A percentile compares a stretch with the other conserved stretches of the same genome.
Evolutionary conservation across 2,329 filamentous ascomycete genomes (phyloP).

Genomic region (Leptodontidium sp.): DNA sequence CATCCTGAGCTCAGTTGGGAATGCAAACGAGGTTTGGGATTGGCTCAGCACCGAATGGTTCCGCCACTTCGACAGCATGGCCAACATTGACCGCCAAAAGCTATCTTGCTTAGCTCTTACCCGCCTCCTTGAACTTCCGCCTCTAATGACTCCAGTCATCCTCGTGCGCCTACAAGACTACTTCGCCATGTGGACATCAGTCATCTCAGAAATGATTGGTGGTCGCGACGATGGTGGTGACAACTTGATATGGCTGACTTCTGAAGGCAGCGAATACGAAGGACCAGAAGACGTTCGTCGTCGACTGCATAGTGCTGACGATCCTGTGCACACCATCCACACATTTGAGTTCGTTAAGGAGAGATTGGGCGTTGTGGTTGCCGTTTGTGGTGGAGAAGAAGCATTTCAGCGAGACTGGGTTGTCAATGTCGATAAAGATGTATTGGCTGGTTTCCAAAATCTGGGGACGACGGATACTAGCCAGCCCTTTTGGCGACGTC

Average conservation of each 20-base stretch:
- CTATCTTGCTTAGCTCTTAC: conserved; percentile 78
- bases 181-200: conserved; percentile 77
- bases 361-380: conserved; percentile 66
- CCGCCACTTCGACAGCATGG: conserved; percentile 71
- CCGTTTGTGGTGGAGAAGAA: conserved; percentile 68
- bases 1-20: conserved; percentile 55
- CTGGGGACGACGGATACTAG: conserved; percentile 42
- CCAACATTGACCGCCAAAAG: conserved; percentile 71
- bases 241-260: conserved; percentile 57
- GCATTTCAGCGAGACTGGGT: conserved; percentile 74
- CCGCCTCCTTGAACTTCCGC: conserved; percentile 70
- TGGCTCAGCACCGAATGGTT: conserved; percentile 74
- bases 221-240: conserved; percentile 61
- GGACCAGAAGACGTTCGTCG: conserved; percentile 63
- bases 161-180: conserved; percentile 74
- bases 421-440: conserved; percentile 77
- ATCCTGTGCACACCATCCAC: conserved; percentile 73
- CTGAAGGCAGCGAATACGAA: conserved; percentile 60
- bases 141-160: conserved; percentile 60
- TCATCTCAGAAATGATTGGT: conserved; percentile 71
- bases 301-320: conserved; percentile 61
- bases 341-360: conserved; percentile 70
- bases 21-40: conserved; percentile 60
- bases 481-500: conserved; percentile 15
- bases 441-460: conserved; percentile 69